Evolutionary conservation across 2,329 filamentous ascomycete genomes (phyloP), one percentile per base, ranked within the genome.

Genomic region (Cladorrhinum sp.): DNA sequence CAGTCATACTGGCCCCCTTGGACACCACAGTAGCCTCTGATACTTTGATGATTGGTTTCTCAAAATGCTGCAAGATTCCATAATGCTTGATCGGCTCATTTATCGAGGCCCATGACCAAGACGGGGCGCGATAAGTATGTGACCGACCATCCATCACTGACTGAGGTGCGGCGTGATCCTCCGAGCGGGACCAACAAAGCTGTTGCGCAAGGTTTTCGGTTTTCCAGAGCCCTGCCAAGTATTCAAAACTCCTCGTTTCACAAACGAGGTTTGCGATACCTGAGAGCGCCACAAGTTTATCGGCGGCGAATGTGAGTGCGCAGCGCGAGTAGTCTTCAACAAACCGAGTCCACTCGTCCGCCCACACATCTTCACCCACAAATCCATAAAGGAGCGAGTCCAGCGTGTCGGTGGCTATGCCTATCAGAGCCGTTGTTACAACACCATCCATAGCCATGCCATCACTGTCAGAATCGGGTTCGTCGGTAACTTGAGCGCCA

Each of bases 271-370:
- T 63, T 6, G 68, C 67, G 16, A 73, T 36, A 21, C 70, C 70
- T n/a, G 67, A 65, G 46, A 73, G 48, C 8, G 70, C 71, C 1
- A 66, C 57, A 24, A 73, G 62, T 23, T 67, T 68, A 53, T 73
- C 71, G 5, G 61, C 65, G 12, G 62, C 46, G 8, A 63, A 64
- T 1, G 72, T 68, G 18, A 73, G 61, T 14, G 59, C 51, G 18
- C 68, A 63, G 5, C 39, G 33, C 2, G 67, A 68, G 46, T 70
- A 72, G 9, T 65, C 57, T 18, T 64, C 59, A 0, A 69, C 53
- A 64, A 69, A 66, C 1, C n/a, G 14, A 54, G 68, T 63, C 67
- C 67, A 70, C 12, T 58, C 59, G 1, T 36, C 33, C 14, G 12
- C 33, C 33, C 26, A 28, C 4, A 36, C 12, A 10, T 3, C 14